A percentile compares a stretch with the other conserved stretches of the same genome.
Evolutionary conservation across 306 rosid species (phyloP).

Genomic region (Trifolium subterraneum): DNA sequence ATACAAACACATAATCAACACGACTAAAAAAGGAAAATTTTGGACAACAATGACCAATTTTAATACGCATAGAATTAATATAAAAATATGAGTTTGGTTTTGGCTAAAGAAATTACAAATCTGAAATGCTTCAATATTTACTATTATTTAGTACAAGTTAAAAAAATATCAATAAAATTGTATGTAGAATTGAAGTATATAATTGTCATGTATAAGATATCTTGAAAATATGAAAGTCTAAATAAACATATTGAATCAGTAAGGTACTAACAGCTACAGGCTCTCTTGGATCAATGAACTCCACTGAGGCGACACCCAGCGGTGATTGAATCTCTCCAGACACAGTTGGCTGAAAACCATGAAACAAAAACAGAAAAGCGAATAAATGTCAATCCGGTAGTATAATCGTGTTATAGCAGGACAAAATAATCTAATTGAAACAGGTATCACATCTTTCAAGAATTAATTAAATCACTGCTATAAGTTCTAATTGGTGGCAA

Average conservation of each 20-base stretch:
- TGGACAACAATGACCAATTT: background rate
- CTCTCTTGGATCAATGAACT: conserved; percentile 91
- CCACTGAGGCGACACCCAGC: conserved; percentile 86
- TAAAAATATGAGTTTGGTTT: conserved; percentile 14
- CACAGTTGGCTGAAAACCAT: conserved; percentile 72
- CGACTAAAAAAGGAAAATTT: conserved; percentile 15
- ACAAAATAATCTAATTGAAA: conserved; percentile 19
- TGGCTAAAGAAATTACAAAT: conserved; percentile 2
- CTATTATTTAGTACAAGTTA: background rate
- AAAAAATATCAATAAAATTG: conserved; percentile 2
- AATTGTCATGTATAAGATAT: background rate
- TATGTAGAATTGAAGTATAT: background rate
- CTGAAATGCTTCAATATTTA: background rate
- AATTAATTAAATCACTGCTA: background rate
- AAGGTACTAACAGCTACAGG: conserved; percentile 72
- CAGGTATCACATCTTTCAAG: conserved; percentile 9
- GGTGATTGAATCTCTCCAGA: conserved; percentile 91
- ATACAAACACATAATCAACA: background rate
- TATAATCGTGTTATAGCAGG: background rate
- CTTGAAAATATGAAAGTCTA: conserved; percentile 6
- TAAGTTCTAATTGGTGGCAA: background rate
- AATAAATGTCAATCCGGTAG: background rate
- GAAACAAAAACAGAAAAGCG: background rate
- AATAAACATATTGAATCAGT: conserved; percentile 29
- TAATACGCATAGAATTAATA: background rate